phyloP scores from a whole-genome alignment of 139 green algal species.

The Pleodorina starrii region DNA sequence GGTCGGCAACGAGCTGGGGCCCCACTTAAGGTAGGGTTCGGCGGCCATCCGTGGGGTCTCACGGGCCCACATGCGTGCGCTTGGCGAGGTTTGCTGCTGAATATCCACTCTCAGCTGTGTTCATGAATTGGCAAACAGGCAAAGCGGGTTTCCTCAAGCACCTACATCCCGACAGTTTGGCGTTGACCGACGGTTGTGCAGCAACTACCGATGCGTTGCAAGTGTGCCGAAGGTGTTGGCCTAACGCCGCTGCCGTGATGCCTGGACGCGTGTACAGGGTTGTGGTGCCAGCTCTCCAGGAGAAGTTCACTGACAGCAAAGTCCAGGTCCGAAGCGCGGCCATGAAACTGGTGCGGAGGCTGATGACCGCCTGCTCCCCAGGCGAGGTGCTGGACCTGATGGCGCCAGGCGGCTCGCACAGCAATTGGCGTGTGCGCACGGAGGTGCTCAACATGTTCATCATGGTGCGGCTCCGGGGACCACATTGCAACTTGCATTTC shows the following conservation, averaged over 20 bases:
- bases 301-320: constrained; percentile 74
- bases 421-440: constrained; percentile 69
- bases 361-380: constrained; percentile 58
- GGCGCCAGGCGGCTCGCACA: constrained; percentile 49
- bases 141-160: too few relatives aligned
- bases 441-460: constrained; percentile 68
- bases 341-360: constrained; percentile 60
- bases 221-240: too few relatives aligned
- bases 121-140: too few relatives aligned
- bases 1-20: constrained; percentile 66
- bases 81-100: too few relatives aligned
- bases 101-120: too few relatives aligned
- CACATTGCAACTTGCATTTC: too few relatives aligned
- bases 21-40: constrained; percentile 66
- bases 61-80: too few relatives aligned
- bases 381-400: constrained; percentile 61
- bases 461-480: constrained; percentile 53
- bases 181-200: too few relatives aligned
- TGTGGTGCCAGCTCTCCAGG: constrained; percentile 59
- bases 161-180: too few relatives aligned
- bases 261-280: constrained; percentile 50
- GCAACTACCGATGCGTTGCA: too few relatives aligned
- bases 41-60: too few relatives aligned
- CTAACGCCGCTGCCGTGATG: too few relatives aligned
- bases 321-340: constrained; percentile 62